Evolutionary conservation across 1,284 basidiomycete genomes (phyloP).

Genomic region (Coniferiporia weirii): DNA sequence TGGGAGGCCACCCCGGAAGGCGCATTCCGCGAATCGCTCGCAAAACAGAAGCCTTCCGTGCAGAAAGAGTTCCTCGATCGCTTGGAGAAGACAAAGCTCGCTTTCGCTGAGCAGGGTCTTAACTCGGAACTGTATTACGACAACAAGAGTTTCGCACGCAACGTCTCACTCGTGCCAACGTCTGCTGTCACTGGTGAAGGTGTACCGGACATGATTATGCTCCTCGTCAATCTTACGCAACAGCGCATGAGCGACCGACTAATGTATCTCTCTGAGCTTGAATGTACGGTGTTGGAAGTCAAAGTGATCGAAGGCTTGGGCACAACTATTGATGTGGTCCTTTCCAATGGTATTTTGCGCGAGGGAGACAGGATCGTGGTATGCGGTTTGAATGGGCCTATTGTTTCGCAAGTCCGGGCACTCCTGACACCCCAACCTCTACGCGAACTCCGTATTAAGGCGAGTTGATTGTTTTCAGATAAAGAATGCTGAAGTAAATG

Average conservation of each 20-base stretch:
- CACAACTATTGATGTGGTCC: slow-evolving; percentile 96
- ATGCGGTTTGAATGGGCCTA: slow-evolving; percentile 96
- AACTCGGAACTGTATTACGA: slow-evolving; percentile 97
- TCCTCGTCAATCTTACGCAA: slow-evolving; percentile 96
- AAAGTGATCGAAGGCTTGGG: slow-evolving; percentile 99
- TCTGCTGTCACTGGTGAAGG: slow-evolving; percentile 98
- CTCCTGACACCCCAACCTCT: slow-evolving; percentile 95
- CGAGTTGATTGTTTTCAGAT: slow-evolving; percentile 28
- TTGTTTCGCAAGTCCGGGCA: slow-evolving; percentile 93
- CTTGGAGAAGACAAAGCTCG: slow-evolving; percentile 79
- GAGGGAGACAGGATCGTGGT: slow-evolving; percentile 97
- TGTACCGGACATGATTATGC: slow-evolving; percentile 99
- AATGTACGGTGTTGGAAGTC: slow-evolving; percentile 99
- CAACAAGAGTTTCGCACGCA: slow-evolving; percentile 93
- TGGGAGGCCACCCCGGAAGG: slow-evolving; percentile 92
- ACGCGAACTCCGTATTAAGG: slow-evolving; percentile 95
- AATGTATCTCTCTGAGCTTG: slow-evolving; percentile 98
- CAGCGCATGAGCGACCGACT: slow-evolving; percentile 96
- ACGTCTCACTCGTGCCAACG: slow-evolving; percentile 96
- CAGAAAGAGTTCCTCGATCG: slow-evolving; percentile 94
- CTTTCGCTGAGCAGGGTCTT: slow-evolving; percentile 96
- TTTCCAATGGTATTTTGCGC: slow-evolving; percentile 90
- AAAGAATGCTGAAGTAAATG: neutral
- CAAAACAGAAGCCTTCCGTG: slow-evolving; percentile 78
- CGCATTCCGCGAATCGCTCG: slow-evolving; percentile 88